Conservation (phyloP, 1,284 basidiomycete species). For the Cryptococcus sp. region DNA sequence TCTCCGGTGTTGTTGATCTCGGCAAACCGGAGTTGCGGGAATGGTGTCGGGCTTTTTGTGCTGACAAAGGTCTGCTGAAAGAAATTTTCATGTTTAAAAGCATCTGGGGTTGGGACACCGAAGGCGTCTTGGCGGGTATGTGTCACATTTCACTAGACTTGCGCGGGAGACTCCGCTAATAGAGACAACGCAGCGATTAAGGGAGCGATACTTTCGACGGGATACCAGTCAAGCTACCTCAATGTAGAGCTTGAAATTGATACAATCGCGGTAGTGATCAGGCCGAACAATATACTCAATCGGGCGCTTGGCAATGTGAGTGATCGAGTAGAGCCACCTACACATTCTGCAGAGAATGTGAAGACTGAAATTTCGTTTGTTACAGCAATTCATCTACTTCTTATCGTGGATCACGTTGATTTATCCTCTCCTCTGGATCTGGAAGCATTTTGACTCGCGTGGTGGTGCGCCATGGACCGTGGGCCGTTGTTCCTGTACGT, state of each 20-base stretch:
- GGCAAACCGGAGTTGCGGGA: slow-evolving; percentile 55
- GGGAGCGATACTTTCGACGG: slow-evolving; percentile 58
- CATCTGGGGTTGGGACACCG: slow-evolving; percentile 69
- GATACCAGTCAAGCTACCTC: slow-evolving; percentile 59
- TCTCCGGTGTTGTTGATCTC: slow-evolving; percentile 4
- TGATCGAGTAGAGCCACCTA: neutral
- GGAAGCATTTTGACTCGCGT: slow-evolving; percentile 35
- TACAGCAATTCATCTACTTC: slow-evolving; percentile 62
- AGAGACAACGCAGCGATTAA: slow-evolving; percentile 55
- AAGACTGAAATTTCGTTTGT: neutral
- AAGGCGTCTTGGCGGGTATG: slow-evolving; percentile 56
- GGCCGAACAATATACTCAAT: slow-evolving; percentile 64
- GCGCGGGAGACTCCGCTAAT: neutral
- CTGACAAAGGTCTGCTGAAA: slow-evolving; percentile 63
- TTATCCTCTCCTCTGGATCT: slow-evolving; percentile 73
- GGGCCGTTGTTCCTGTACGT: slow-evolving; percentile 27
- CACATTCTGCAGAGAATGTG: neutral
- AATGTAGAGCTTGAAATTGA: slow-evolving; percentile 57
- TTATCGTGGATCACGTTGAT: slow-evolving; percentile 65
- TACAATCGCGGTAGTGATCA: slow-evolving; percentile 60
- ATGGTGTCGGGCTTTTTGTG: slow-evolving; percentile 71
- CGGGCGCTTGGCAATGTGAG: slow-evolving; percentile 60
- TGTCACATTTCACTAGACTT: neutral
- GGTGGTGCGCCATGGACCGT: slow-evolving; percentile 39
- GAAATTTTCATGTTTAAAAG: slow-evolving; percentile 67